Base-by-base conservation (phyloP, 2,329 filamentous ascomycete species). In the Corniculantispora saksenae region DNA sequence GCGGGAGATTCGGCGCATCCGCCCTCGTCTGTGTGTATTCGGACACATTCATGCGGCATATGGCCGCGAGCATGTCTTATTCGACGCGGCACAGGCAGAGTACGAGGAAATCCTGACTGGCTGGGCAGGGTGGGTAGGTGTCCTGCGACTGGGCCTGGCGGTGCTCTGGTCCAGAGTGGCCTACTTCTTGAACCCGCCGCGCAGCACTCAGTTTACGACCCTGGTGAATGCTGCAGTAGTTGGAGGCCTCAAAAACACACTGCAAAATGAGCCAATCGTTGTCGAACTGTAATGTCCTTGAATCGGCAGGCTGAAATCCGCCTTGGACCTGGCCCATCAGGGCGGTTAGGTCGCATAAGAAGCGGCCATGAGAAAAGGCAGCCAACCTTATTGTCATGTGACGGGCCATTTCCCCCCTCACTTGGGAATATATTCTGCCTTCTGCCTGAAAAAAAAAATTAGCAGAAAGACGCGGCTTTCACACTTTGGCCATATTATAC, bases 191-290 rank as follows among this genome's bases (percentile, higher is more conserved):
- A 50, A 13, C 17, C 58, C 10, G 1, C 47, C 29, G 10, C 27
- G 23, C 27, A 51, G 5, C 19, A 25, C 4, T n/a, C 29, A 61
- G 9, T 61, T 51, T 17, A 61, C 56, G 13, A 59, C 25, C 19
- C 10, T 59, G 17, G 58, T 61, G 21, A 61, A 51, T 38, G 45
- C 45, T 17, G 27, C 58, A 6, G 47, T 40, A n/a, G 58, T 61
- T n/a, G 58, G 27, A 3, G 58, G 58, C 13, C 58, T 45, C 19
- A 15, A 40, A 9, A 61, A 61, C 25, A n/a, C 50, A 21, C 47
- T 61, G 13, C 29, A 38, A 10, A 61, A 51, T 27, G n/a, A 19
- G 15, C 29, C 47, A 8, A 27, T 61, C 10, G 47, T 61, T 40
- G 58, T 61, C 21, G 47, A 61, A 2, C 19, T 61, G 29, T 61